A percentile compares a stretch with the other conserved stretches of the same genome.
Evolutionary conservation across 2,329 filamentous ascomycete species (phyloP).

Genomic region (Fusarium bulbicola): DNA sequence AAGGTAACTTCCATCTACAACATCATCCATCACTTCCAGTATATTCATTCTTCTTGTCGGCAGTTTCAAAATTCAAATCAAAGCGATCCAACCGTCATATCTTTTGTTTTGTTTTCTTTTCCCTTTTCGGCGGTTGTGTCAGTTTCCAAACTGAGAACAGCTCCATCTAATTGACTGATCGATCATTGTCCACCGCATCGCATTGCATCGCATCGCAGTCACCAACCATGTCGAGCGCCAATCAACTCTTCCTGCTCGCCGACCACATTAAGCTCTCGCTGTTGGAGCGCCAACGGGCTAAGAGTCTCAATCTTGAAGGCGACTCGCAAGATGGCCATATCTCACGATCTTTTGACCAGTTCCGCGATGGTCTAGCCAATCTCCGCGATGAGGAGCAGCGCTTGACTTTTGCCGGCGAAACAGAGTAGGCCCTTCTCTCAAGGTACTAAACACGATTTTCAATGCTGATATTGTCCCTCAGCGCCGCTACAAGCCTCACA

Average conservation of each 20-base stretch:
- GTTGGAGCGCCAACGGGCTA: constrained; percentile 87
- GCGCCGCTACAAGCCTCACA: constrained; percentile 60
- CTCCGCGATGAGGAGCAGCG: constrained; percentile 72
- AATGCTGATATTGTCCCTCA: constrained; percentile 30
- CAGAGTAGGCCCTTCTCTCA: constrained; percentile 58
- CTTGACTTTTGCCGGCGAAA: constrained; percentile 70
- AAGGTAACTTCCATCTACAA: constrained; percentile 4
- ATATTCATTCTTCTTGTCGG: not conserved
- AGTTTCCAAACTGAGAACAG: not conserved
- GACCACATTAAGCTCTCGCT: constrained; percentile 98
- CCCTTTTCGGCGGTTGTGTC: not conserved
- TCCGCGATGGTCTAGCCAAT: constrained; percentile 79
- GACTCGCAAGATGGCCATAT: constrained; percentile 90
- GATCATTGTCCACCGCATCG: not conserved
- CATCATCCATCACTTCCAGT: constrained; percentile 12
- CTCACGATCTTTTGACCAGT: constrained; percentile 84
- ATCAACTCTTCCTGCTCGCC: constrained; percentile 89
- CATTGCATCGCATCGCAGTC: not conserved
- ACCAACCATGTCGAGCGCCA: constrained; percentile 58
- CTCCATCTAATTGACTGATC: not conserved
- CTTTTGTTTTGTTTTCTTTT: not conserved
- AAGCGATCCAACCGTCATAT: not conserved
- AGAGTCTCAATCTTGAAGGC: constrained; percentile 79
- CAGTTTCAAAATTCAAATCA: not conserved
- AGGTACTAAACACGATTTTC: not conserved